Conservation (phyloP, 2,329 filamentous ascomycete species). For the Lecanicillium sp. region DNA sequence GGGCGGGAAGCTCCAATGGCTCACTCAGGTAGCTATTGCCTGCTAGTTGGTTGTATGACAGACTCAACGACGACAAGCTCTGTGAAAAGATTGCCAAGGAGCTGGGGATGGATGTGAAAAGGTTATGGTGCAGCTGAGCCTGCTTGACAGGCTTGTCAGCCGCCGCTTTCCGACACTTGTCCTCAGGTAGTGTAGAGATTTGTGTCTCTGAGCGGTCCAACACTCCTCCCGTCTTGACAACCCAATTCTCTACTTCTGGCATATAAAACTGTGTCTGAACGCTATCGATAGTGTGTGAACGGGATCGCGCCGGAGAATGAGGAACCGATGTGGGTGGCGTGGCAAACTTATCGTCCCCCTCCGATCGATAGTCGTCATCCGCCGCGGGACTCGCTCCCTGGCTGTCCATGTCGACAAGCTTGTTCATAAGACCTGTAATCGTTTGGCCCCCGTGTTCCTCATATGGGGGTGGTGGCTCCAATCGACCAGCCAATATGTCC, state of each 20-base stretch:
- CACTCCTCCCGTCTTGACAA: constrained; percentile 50
- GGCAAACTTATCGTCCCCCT: constrained; percentile 45
- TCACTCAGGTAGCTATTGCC: constrained; percentile 58
- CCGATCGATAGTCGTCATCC: constrained; percentile 38
- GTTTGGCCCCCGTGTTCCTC: constrained; percentile 20
- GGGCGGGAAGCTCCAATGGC: constrained; percentile 58
- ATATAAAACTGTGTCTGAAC: constrained; percentile 37
- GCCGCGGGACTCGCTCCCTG: constrained; percentile 7
- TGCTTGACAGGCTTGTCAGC: constrained; percentile 42
- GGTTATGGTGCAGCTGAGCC: constrained; percentile 70
- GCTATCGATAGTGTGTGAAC: constrained; percentile 38
- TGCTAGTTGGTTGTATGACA: constrained; percentile 67
- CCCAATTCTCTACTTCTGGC: constrained; percentile 40
- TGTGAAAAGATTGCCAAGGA: constrained; percentile 64
- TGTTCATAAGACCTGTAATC: constrained; percentile 14
- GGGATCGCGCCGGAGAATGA: constrained; percentile 38
- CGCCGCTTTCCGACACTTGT: constrained; percentile 47
- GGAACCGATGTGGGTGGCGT: constrained; percentile 49
- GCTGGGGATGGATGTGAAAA: constrained; percentile 60
- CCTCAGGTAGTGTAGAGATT: constrained; percentile 50
- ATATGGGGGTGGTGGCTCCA: constrained; percentile 47
- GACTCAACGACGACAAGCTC: constrained; percentile 61
- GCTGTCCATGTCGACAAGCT: constrained; percentile 24
- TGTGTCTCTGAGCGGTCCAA: constrained; percentile 64
- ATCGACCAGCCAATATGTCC: constrained; percentile 55